Evolutionary conservation across 129 eudicot species (phyloP), one percentile per base, ranked within the genome.

Genomic region (Chrysanthemum lavandulifolium): DNA sequence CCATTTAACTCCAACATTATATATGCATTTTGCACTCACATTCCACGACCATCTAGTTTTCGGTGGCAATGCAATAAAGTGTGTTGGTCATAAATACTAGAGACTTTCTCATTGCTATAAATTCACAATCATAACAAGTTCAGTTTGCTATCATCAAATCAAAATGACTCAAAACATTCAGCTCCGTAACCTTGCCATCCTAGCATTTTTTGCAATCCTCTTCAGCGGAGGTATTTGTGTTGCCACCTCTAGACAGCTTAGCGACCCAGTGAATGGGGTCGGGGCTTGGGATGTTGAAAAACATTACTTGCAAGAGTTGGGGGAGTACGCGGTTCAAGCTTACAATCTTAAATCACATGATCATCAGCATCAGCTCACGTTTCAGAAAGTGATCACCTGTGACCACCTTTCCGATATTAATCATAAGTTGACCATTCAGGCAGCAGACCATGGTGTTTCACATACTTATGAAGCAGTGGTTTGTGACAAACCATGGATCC

Each of bases 381-480:
- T 78, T 8, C 52, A 71, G 27, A 78, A 71, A 72, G 82, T 78
- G 66, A 71, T 78, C 61, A 1, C 53, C 0, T 78, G 71, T 16
- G 47, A 55, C 10, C 18, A 31, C 3, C 82, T 71, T 54, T 48
- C 77, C 0, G 47, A 53, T 3, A 48, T 63, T 29, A 71, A 10
- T 71, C 82, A 78, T 72, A 78, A 71, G 77, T 65, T 78, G 61
- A 71, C 77, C 10, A 71, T 78, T 45, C 67, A 52, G 0, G 82
- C 82, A 2, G 40, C 77, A 15, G 73, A 71, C 2, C 54, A 71
- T 18, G 62, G 73, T 25, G 40, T 78, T 43, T 40, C 77, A 4
- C 73, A 78, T 54, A 78, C 82, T 12, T 78, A 78, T 18, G 77
- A 78, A 64, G 82, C 72, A 13, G 82, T 78, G 45, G 82, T 78